Conservation (phyloP, 177 flowering plant genomes). For the Vitis hybrid region DNA sequence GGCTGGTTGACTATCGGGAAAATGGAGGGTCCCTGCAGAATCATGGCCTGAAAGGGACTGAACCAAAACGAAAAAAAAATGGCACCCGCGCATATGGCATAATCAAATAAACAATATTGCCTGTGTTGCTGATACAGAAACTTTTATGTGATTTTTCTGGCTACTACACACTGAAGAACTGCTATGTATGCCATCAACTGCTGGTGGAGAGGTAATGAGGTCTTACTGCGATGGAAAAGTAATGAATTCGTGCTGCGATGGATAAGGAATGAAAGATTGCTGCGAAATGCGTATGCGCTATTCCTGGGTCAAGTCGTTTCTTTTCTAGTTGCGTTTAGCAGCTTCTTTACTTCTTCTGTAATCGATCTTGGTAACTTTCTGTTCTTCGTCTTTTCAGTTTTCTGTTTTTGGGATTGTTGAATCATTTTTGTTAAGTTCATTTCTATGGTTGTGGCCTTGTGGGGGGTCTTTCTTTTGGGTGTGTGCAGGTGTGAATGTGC, state of each 20-base stretch:
- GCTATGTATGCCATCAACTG: background rate
- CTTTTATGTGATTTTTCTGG: too few species aligned
- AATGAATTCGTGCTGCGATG: background rate
- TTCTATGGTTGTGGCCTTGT: background rate
- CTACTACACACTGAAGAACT: too few species aligned
- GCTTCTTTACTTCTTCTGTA: constrained; percentile 62
- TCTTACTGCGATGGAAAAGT: background rate
- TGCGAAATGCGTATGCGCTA: constrained; percentile 20
- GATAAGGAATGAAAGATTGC: background rate
- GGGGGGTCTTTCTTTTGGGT: background rate
- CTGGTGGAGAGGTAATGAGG: constrained; percentile 16
- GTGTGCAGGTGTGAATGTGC: constrained; percentile 63
- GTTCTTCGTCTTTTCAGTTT: too few species aligned
- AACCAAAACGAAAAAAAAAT: too few species aligned
- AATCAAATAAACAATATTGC: too few species aligned
- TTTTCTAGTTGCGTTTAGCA: constrained; percentile 41
- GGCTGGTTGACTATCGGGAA: too few species aligned
- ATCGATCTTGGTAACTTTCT: constrained; percentile 46
- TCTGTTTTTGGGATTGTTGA: background rate
- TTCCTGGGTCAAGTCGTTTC: constrained; percentile 76
- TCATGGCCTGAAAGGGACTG: too few species aligned
- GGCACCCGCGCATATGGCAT: too few species aligned
- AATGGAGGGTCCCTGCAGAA: too few species aligned
- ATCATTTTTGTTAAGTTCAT: background rate
- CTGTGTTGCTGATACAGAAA: too few species aligned